Conservation (phyloP, 495 filamentous ascomycete species). For the Aspergillus panamensis region DNA sequence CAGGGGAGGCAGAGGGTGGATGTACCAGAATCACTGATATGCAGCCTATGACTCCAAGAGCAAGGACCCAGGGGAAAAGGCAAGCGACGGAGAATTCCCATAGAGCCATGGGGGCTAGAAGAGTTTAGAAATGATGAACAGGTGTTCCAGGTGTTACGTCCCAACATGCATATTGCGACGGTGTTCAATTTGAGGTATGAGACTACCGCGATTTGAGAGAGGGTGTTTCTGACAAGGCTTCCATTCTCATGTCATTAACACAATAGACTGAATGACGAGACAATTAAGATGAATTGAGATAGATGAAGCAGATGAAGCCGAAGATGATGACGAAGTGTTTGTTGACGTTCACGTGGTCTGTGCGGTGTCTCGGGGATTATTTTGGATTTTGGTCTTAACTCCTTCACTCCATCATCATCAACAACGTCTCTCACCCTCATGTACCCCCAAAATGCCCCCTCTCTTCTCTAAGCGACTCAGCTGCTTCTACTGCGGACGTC, state of each 20-base stretch:
- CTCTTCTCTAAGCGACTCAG: constrained; percentile 50
- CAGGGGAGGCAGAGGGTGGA: not conserved
- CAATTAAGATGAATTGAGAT: no score
- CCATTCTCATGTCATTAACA: not conserved
- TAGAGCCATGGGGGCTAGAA: not conserved
- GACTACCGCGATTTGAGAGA: not conserved
- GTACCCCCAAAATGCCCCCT: constrained; percentile 43
- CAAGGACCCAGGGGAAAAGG: constrained; percentile 8
- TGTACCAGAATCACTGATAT: constrained; percentile 23
- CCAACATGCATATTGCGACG: not conserved
- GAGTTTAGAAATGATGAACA: not conserved
- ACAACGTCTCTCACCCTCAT: constrained; percentile 5
- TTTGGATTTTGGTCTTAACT: constrained; percentile 29
- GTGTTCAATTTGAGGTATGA: not conserved
- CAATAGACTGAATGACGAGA: not conserved
- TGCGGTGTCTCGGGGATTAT: constrained; percentile 32
- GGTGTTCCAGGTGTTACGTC: not conserved
- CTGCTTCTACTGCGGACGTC: constrained; percentile 76
- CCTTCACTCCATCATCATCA: constrained; percentile 11
- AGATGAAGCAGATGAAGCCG: no score
- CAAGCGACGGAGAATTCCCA: not conserved
- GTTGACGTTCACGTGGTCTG: constrained; percentile 30
- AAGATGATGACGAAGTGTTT: not conserved
- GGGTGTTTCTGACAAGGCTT: not conserved
- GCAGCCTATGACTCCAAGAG: constrained; percentile 7